Evolutionary conservation across 2,329 filamentous ascomycete genomes (phyloP).

Genomic region (Myriangium duriaei): DNA sequence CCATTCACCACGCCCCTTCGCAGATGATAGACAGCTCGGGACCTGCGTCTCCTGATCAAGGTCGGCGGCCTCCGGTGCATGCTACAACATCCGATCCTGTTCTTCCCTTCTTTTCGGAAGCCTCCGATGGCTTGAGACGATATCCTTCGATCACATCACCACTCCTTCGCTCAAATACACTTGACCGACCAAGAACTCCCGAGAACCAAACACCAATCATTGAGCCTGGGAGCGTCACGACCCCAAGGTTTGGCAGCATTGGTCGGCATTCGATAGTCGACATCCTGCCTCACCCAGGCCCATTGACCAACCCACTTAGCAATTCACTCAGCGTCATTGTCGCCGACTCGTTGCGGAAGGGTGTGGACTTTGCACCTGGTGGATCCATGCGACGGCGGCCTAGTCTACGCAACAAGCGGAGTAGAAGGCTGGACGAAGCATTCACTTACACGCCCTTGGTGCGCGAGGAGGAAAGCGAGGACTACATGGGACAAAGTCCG

Average conservation of each 20-base stretch:
- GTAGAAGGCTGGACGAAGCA: slow-evolving; percentile 5
- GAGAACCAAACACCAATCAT: slow-evolving; percentile 15
- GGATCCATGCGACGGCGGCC: neutral
- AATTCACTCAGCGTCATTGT: slow-evolving; percentile 50
- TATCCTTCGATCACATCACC: slow-evolving; percentile 8
- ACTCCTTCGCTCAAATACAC: slow-evolving; percentile 13
- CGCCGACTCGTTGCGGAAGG: slow-evolving; percentile 50
- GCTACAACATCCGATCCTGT: slow-evolving; percentile 25
- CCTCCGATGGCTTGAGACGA: slow-evolving; percentile 13
- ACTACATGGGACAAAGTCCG: slow-evolving; percentile 2
- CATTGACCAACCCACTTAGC: slow-evolving; percentile 48
- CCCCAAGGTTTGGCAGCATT: slow-evolving; percentile 20
- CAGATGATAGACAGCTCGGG: slow-evolving; percentile 13
- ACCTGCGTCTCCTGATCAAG: slow-evolving; percentile 12
- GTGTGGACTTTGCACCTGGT: slow-evolving; percentile 26
- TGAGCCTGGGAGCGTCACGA: slow-evolving; percentile 5
- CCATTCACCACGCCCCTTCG: slow-evolving; percentile 19
- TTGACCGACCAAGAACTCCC: slow-evolving; percentile 15
- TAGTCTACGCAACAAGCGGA: slow-evolving; percentile 7
- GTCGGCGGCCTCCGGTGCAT: slow-evolving; percentile 19
- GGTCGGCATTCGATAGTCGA: slow-evolving; percentile 38
- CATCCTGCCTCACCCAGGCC: slow-evolving; percentile 43
- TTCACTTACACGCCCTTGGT: slow-evolving; percentile 2
- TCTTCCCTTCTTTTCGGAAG: slow-evolving; percentile 15
- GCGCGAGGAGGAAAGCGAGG: neutral